Percentiles rank a stretch among this genome's conserved stretches.
Evolutionary conservation across 2,329 filamentous ascomycete genomes (phyloP).

Genomic region (Cercospora citrullina): DNA sequence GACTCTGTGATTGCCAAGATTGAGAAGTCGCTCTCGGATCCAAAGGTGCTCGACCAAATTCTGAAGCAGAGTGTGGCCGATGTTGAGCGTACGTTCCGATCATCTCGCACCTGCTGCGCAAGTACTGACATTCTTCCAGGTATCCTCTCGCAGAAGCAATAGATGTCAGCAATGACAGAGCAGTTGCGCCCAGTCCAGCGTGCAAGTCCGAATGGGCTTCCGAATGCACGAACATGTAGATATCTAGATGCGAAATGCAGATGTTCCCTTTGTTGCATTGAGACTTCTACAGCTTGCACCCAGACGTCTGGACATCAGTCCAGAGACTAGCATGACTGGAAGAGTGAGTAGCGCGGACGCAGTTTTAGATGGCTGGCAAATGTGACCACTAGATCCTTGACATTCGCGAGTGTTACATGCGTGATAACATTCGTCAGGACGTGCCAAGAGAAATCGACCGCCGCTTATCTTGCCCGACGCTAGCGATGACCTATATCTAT

Average conservation of each 20-base stretch:
- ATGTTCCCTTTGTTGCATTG: slow-evolving; percentile 24
- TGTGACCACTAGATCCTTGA: not conserved
- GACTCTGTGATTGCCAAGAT: slow-evolving; percentile 95
- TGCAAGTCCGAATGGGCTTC: slow-evolving; percentile 3
- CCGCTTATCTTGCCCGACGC: slow-evolving; percentile 4
- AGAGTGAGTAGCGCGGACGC: not conserved
- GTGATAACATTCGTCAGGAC: not conserved
- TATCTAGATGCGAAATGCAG: slow-evolving; percentile 30
- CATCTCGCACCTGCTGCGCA: not conserved
- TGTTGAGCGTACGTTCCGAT: slow-evolving; percentile 75
- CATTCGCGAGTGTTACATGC: not conserved
- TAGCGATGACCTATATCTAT: not conserved
- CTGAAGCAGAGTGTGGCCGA: slow-evolving; percentile 94
- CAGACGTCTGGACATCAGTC: not conserved
- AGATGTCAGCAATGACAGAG: slow-evolving; percentile 7
- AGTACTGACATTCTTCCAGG: slow-evolving; percentile 21
- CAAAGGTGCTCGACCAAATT: slow-evolving; percentile 95
- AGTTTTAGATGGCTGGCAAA: not conserved
- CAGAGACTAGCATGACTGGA: not conserved
- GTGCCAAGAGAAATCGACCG: not conserved
- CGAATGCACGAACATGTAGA: slow-evolving; percentile 23
- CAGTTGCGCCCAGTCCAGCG: slow-evolving; percentile 8
- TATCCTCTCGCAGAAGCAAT: slow-evolving; percentile 33
- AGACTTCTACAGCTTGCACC: not conserved
- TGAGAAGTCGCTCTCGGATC: slow-evolving; percentile 97